A percentile compares a stretch with the other conserved stretches of the same genome.
Evolutionary conservation across 2,329 filamentous ascomycete genomes (phyloP).

Genomic region (Escovopsis sp.): DNA sequence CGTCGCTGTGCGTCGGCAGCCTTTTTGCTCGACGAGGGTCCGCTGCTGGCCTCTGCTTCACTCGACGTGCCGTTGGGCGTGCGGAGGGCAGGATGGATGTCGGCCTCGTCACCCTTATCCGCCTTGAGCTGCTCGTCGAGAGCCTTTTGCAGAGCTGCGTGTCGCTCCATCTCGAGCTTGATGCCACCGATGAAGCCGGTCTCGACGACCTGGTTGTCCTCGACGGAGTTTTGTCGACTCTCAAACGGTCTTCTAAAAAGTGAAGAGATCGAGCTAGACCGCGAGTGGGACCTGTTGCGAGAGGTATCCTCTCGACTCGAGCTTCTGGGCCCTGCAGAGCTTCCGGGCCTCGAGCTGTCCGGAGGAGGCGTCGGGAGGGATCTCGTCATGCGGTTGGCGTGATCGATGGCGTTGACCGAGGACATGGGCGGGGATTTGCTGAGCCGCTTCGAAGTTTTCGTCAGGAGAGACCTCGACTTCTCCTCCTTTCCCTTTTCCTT

Average conservation of each 20-base stretch:
- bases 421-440: slow-evolving; percentile 17
- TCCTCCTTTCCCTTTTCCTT: background rate
- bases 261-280: slow-evolving; percentile 23
- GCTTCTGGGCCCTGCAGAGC: too few relatives aligned
- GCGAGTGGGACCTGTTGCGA: slow-evolving; percentile 13
- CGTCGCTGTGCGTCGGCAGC: slow-evolving; percentile 13
- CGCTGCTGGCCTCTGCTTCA: slow-evolving; percentile 13
- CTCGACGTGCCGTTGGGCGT: slow-evolving; percentile 4
- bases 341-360: slow-evolving; percentile 10
- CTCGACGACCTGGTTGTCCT: slow-evolving; percentile 12
- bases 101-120: slow-evolving; percentile 12
- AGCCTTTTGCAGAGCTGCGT: slow-evolving; percentile 17
- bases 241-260: slow-evolving; percentile 21
- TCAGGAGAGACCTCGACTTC: slow-evolving; percentile 11
- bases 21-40: slow-evolving; percentile 10
- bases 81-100: slow-evolving; percentile 22
- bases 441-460: slow-evolving; percentile 13
- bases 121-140: slow-evolving; percentile 11
- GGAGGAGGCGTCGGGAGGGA: slow-evolving; percentile 8
- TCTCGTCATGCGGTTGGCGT: slow-evolving; percentile 8
- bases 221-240: slow-evolving; percentile 18
- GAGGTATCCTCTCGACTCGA: too few relatives aligned
- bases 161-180: slow-evolving; percentile 25
- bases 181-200: slow-evolving; percentile 26
- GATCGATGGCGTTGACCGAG: slow-evolving; percentile 7